phyloP scores from a whole-genome alignment of 129 eudicot species.

The Silybum marianum region DNA sequence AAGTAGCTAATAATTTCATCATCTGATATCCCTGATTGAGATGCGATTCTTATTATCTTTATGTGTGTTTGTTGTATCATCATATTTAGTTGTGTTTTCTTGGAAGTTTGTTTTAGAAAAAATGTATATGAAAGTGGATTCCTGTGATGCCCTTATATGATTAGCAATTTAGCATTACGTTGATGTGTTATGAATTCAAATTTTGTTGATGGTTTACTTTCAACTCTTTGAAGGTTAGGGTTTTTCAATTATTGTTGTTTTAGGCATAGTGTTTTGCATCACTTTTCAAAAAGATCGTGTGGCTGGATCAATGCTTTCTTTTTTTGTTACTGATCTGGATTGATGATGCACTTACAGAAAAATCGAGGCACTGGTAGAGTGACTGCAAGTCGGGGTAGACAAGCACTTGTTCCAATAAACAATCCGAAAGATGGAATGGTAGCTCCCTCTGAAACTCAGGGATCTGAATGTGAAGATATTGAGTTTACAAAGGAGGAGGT shows the following conservation, averaged over 20 bases:
- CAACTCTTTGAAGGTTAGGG: no score
- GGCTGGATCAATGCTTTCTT: neutral
- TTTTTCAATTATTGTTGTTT: no score
- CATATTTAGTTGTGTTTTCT: no score
- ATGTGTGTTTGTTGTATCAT: no score
- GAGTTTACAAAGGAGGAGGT: slow-evolving; percentile 61
- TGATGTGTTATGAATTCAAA: neutral
- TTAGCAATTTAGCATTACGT: neutral
- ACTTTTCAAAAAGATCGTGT: neutral
- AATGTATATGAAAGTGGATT: no score
- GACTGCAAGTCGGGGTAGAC: slow-evolving; percentile 51
- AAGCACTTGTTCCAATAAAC: slow-evolving; percentile 29
- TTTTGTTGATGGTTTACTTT: neutral
- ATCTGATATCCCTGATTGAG: no score
- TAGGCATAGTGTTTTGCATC: neutral
- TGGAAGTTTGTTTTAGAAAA: no score
- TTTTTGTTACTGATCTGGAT: neutral
- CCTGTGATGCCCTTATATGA: neutral
- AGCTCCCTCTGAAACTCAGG: slow-evolving; percentile 39
- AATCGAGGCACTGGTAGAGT: slow-evolving; percentile 40
- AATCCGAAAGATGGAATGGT: slow-evolving; percentile 32
- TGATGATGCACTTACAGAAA: slow-evolving; percentile 12
- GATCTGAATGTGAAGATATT: slow-evolving; percentile 31
- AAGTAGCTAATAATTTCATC: no score
- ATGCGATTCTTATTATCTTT: no score